Evolutionary conservation across 176 grass and related monocot genomes (phyloP), one percentile per base, ranked within the genome.

Genomic region (Aegilops umbellulata): DNA sequence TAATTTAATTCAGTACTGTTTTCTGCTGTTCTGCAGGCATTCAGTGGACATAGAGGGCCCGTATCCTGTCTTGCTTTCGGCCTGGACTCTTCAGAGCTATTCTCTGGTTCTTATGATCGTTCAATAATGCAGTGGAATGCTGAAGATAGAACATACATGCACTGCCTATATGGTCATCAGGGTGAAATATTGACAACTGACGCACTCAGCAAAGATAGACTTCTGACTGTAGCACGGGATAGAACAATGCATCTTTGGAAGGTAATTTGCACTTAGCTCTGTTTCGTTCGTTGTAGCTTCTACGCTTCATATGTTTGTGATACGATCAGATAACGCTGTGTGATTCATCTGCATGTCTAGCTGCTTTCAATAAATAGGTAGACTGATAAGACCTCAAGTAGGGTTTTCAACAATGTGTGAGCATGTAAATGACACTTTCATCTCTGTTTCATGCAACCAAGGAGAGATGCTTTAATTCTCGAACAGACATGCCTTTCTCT

Each of bases 221-320:
- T 94, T 87, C 58, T 94, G 46, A 94, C 92, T 63, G 87, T 84
- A 26, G 92, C 84, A 30, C 77, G 92, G 36, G 92, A 94, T 74
- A 74, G 92, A 27, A 94, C 92, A 75, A 94, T 94, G 90, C 90
- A 88, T 69, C 63, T 94, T 27, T 94, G 92, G 92, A 94, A 94
- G 90, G 92, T 94, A 84, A 58, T 55, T 53, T 19, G 9, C 72
- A 44, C 24, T 51, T 51, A 10, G 41, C 55, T 78, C 76, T 51
- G 4, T 51, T n/a, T 62, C 32, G 14, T 79, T 61, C 36, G 2
- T 17, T 78, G 39, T 39, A 27, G 35, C 34, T 58, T 64, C 34
- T 64, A 42, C 5, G 2, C 53, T 8, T 41, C n/a, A 69, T 4
- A 69, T 39, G 68, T 76, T 76, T 76, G 72, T 75, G 72, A 8